Conservation (phyloP, 345 rosid genomes). For the Mercurialis annua region DNA sequence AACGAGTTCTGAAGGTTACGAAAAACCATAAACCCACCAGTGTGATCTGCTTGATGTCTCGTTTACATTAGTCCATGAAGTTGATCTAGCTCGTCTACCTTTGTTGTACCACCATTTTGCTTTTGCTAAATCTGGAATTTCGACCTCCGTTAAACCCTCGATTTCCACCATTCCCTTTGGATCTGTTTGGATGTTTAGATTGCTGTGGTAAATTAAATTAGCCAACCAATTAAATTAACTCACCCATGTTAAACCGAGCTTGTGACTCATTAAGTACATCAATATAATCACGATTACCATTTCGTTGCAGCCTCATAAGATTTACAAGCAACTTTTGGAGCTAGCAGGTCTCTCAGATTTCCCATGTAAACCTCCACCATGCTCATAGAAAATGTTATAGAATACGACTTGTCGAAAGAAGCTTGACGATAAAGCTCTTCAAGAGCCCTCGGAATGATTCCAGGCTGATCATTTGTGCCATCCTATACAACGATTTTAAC, state of each 20-base stretch:
- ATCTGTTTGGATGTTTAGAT: constrained; percentile 87
- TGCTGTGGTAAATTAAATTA: constrained; percentile 52
- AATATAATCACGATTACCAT: constrained; percentile 39
- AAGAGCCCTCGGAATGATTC: constrained; percentile 72
- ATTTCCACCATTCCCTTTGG: constrained; percentile 76
- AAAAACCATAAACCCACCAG: constrained; percentile 56
- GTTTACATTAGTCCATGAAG: constrained; percentile 83
- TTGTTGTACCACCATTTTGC: constrained; percentile 80
- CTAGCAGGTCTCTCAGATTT: constrained; percentile 66
- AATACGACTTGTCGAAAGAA: constrained; percentile 40
- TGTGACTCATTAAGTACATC: not conserved
- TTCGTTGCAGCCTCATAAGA: constrained; percentile 37
- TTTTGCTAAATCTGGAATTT: constrained; percentile 50
- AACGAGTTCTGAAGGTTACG: constrained; percentile 11
- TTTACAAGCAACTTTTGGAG: constrained; percentile 48
- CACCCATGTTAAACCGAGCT: constrained; percentile 2
- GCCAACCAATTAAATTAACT: constrained; percentile 22
- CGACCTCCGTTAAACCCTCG: constrained; percentile 76
- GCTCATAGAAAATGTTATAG: constrained; percentile 70
- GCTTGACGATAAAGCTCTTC: constrained; percentile 58
- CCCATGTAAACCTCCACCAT: constrained; percentile 97
- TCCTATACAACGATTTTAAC: constrained; percentile 45
- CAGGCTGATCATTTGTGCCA: constrained; percentile 62
- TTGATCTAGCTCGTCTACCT: constrained; percentile 71
- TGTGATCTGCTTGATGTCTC: constrained; percentile 92